phyloP scores from a whole-genome alignment of 805 yeast genomes.

The Lachancea sp. region DNA sequence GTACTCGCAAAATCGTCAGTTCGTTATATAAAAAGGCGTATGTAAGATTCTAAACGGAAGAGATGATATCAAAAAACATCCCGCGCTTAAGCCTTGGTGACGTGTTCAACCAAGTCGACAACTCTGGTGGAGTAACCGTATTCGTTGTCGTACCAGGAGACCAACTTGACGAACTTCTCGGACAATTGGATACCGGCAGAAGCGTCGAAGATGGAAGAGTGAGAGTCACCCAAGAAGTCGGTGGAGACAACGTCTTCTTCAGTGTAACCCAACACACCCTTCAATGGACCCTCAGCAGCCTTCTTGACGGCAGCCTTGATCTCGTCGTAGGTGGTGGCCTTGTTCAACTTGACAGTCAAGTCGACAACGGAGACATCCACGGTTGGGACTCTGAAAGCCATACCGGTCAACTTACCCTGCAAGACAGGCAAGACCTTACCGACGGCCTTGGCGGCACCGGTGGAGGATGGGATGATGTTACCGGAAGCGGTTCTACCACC shows the following conservation, averaged over 20 bases:
- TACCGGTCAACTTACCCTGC: slow-evolving; percentile 69
- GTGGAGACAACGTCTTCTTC: slow-evolving; percentile 67
- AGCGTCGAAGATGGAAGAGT: slow-evolving; percentile 64
- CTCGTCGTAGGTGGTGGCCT: slow-evolving; percentile 56
- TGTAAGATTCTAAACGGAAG: neutral
- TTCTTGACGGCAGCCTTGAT: slow-evolving; percentile 53
- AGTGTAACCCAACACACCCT: slow-evolving; percentile 64
- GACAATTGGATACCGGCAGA: slow-evolving; percentile 66
- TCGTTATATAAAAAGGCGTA: slow-evolving; percentile 1
- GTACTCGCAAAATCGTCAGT: slow-evolving; percentile 1
- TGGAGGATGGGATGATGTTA: slow-evolving; percentile 69
- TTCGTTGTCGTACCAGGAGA: slow-evolving; percentile 71
- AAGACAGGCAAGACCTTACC: slow-evolving; percentile 69
- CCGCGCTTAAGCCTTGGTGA: slow-evolving; percentile 36
- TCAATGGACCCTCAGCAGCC: slow-evolving; percentile 53
- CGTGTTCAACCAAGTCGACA: slow-evolving; percentile 62
- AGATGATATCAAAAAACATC: neutral
- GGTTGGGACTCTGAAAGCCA: slow-evolving; percentile 71
- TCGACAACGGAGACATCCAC: slow-evolving; percentile 68
- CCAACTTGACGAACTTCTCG: slow-evolving; percentile 63
- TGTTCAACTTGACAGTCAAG: slow-evolving; percentile 58
- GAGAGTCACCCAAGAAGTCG: slow-evolving; percentile 57
- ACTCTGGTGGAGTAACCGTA: slow-evolving; percentile 39
- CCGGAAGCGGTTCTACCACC: slow-evolving; percentile 76
- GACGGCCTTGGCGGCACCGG: slow-evolving; percentile 75